Base-by-base conservation (phyloP, 139 green algal species). In the Tetradesmus obliquus region DNA sequence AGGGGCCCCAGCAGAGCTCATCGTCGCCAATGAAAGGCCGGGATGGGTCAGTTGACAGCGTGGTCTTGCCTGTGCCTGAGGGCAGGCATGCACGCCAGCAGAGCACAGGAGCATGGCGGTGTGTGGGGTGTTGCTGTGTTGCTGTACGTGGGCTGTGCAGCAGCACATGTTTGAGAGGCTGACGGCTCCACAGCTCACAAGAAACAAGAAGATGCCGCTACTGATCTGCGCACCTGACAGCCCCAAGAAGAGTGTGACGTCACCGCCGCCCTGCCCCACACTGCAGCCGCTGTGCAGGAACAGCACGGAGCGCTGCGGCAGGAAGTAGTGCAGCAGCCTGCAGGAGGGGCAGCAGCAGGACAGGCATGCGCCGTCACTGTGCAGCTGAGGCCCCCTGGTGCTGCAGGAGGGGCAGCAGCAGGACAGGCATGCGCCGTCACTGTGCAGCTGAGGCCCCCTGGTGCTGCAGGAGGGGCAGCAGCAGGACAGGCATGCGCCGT, bases 11-110 rank as follows among this genome's bases (percentile, higher is more conserved):
- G 93, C 96, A 96, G 95, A 99, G 97, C 95, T 99, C 97, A 87
- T 99, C 98, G 83, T 99, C 98, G 7, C 97, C 98, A 74, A 99
- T 97, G n/a, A 99, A 93, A 2, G 93, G 94, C 12, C 98, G 93
- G 3, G 88, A 76, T 5, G 96, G 95, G 92, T 99, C 97, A 54
- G 88, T 90, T 17, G 94, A 95, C 55, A 96, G 88, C 8, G 97
- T 97, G 5, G 97, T 98, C 94, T 98, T 98, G 88, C 96, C 96
- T 13, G 96, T 97, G 76, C 96, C 96, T 96, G 91, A 51, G 17
- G 12, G 62, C 32, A 81, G 19, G 32, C 66, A 60, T 8, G 45
- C 19, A 58, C 9, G 4, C 45, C 45, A 62, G 19, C 51, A n/a
- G 8, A n/a, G 53, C 32, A 15, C 17, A 10, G 8, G 20, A 81